Evolutionary conservation across 2,329 filamentous ascomycete species (phyloP), one percentile per base, ranked within the genome.

Genomic region (Didymella pinodella): DNA sequence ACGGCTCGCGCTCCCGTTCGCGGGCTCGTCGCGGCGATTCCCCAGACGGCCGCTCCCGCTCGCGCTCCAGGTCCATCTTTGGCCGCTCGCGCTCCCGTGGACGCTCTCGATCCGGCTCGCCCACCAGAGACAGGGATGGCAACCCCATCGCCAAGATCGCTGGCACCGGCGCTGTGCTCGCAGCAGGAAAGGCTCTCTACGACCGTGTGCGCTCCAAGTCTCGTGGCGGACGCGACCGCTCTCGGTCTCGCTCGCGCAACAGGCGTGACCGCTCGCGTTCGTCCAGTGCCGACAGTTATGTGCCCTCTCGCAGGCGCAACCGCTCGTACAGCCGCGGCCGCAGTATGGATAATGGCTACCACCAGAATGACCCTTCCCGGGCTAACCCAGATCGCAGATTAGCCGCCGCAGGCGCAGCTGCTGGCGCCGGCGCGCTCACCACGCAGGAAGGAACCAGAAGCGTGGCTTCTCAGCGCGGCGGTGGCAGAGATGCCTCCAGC

Each of bases 1-100:
- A 97, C 72, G 93, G 93, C 20, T 76, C 86, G 85, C 72, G 90
- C 87, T 74, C 88, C 83, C 71, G 86, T 83, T 80, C 88, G 85
- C 68, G 68, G 47, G 62, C 47, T 56, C 76, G 75, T 49, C 78
- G 78, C 43, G 77, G 76, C 40, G 76, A 75, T 4, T 80, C 80
- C 34, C 64, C 69, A 47, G 75, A 71, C 34, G 63, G 62, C 28
- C 87, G 88, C 44, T 91, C 89, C 65, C 86, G 87, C 48, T 91
- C 89, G 56, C 86, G 87, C 52, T 89, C 88, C 44, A 76, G 78
- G 50, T 81, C 81, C 22, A 55, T 63, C 60, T 63, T 63, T 31
- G 20, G 57, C 12, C 66, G 62, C 49, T 65, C 68, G 41, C 87
- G 88, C 45, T 92, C 90, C 64, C 87, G 88, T 46, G 67, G 72